phyloP scores from a whole-genome alignment of 2,329 filamentous ascomycete genomes.

The Penicillium hordei region DNA sequence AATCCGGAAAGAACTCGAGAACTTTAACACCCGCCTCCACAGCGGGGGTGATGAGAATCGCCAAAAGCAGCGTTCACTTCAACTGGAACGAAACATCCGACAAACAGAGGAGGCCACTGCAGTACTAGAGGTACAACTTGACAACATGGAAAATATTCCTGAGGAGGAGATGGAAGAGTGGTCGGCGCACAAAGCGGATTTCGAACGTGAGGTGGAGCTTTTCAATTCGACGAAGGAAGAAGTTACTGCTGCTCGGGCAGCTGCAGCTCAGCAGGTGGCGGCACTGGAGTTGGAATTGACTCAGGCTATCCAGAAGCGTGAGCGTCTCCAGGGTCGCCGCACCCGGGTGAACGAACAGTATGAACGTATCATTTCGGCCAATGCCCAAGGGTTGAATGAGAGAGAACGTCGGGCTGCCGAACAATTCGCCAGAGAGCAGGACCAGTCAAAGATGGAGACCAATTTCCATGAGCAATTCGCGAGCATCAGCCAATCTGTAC shows the following conservation, averaged over 20 bases:
- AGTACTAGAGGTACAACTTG: conserved; percentile 55
- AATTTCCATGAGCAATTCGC: conserved; percentile 46
- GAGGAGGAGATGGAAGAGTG: conserved; percentile 56
- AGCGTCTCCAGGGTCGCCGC: conserved; percentile 59
- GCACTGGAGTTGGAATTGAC: conserved; percentile 55
- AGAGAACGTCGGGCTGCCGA: conserved; percentile 52
- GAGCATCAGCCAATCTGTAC: conserved; percentile 44
- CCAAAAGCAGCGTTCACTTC: conserved; percentile 61
- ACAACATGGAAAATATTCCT: conserved; percentile 57
- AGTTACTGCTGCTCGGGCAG: conserved; percentile 50
- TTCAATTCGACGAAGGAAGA: conserved; percentile 54
- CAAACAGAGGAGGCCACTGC: conserved; percentile 64
- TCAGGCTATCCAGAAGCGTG: conserved; percentile 55
- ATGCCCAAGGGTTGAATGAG: conserved; percentile 57
- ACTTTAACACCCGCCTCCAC: conserved; percentile 57
- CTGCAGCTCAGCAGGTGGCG: conserved; percentile 53
- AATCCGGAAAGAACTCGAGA: conserved; percentile 62
- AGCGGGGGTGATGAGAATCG: conserved; percentile 62
- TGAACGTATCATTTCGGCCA: conserved; percentile 59
- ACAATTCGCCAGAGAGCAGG: conserved; percentile 47
- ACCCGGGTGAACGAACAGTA: conserved; percentile 62
- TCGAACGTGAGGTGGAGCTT: conserved; percentile 55
- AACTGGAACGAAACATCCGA: conserved; percentile 62
- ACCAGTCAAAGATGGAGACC: conserved; percentile 46
- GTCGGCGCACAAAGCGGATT: conserved; percentile 53